Evolutionary conservation across 306 rosid species (phyloP).

Genomic region (Rubus idaeus): DNA sequence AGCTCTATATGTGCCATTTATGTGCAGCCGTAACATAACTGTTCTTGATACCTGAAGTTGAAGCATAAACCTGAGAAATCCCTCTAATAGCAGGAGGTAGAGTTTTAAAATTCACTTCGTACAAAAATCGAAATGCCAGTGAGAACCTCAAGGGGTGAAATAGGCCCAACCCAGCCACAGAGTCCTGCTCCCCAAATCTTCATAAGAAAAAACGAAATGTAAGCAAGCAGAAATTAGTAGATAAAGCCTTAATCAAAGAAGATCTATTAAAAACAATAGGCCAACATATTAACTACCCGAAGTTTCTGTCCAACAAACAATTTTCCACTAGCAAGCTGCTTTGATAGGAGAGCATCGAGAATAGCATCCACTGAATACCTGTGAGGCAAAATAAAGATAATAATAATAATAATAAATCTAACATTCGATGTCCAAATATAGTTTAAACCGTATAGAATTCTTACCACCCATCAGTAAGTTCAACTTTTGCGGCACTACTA

Average conservation of each 20-base stretch:
- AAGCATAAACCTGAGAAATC: constrained; percentile 37
- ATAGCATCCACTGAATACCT: constrained; percentile 82
- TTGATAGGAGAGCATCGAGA: constrained; percentile 71
- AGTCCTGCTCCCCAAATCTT: constrained; percentile 92
- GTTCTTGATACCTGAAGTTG: constrained; percentile 58
- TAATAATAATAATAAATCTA: background rate
- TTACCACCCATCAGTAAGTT: constrained; percentile 84
- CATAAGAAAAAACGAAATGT: constrained; percentile 25
- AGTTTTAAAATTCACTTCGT: constrained; percentile 6
- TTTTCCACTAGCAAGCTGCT: constrained; percentile 63
- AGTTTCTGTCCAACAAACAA: constrained; percentile 91
- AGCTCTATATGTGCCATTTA: constrained; percentile 89
- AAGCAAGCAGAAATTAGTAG: constrained; percentile 20
- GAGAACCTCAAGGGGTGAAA: constrained; percentile 83
- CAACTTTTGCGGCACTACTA: constrained; percentile 48
- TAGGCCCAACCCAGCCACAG: constrained; percentile 76
- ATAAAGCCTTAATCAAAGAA: constrained; percentile 19
- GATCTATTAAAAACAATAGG: constrained; percentile 3
- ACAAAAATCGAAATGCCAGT: constrained; percentile 11
- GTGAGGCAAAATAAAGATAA: constrained; percentile 27
- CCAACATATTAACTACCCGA: constrained; percentile 48
- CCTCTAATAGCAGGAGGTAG: constrained; percentile 11
- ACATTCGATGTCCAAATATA: constrained; percentile 27
- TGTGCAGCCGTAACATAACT: constrained; percentile 65
- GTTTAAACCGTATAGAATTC: constrained; percentile 16